Base-by-base conservation (phyloP, 176 grass and related monocot species). In the Urochloa ruziziensis region DNA sequence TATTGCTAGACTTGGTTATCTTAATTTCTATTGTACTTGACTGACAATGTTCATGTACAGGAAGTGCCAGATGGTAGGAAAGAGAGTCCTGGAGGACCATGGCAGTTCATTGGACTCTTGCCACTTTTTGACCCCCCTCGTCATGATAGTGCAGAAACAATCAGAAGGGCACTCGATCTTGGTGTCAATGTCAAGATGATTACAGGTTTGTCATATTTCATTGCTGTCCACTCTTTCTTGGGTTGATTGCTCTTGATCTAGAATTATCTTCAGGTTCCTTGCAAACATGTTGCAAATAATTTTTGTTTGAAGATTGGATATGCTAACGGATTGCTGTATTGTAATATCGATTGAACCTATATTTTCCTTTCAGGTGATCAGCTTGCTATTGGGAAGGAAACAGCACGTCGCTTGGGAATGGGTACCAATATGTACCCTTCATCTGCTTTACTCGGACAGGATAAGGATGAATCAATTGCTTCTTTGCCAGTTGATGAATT, bases 171-270 rank as follows among this genome's bases (percentile, higher is more conserved):
- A 65, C 83, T 97, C 28, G 73, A 94, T 57, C 91, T 97, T 83
- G 94, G 94, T 81, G 94, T 97, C 35, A 97, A 90, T 78, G 94
- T 97, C 30, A 97, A 97, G 88, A 97, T 97, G 94, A 94, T 97
- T 67, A 94, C 94, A 84, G 94, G 94, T 87, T 58, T 48, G 71
- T 5, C 56, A 67, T 74, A 62, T 79, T 75, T 18, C 16, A 62
- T 52, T 13, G 12, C n/a, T 60, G 66, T 51, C 6, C 30, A 52
- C 70, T 13, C 44, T 67, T 27, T 28, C n/a, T 51, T 52, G 1
- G 47, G 61, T 18, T 81, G 29, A 59, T 75, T 87, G 18, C 15
- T 67, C 21, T 21, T 16, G 29, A 67, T 47, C 33, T 10, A 34
- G 2, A 48, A 19, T 74, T 52, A 19, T 29, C 19, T 17, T 52